A percentile compares a stretch with the other conserved stretches of the same genome.
phyloP scores from a whole-genome alignment of 2,329 filamentous ascomycete species.

The Aspergillus hiratsukae region DNA sequence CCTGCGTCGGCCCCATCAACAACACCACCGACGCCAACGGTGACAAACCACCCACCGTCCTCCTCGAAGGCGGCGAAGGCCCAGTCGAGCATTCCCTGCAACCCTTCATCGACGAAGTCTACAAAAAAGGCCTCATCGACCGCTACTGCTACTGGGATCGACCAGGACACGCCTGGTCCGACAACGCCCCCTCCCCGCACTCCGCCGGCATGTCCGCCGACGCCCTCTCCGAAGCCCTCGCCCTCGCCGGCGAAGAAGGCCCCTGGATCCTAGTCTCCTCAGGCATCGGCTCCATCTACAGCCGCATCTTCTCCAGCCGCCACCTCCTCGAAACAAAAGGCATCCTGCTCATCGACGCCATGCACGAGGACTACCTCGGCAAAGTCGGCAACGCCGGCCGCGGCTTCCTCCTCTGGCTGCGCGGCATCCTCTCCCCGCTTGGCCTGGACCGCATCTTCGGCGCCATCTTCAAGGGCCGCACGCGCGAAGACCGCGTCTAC shows the following conservation, averaged over 20 bases:
- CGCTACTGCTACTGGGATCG: constrained; percentile 96
- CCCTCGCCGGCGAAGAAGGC: constrained; percentile 72
- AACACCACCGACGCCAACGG: constrained; percentile 51
- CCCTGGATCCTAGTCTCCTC: constrained; percentile 87
- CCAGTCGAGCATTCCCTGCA: constrained; percentile 76
- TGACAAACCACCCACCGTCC: constrained; percentile 62
- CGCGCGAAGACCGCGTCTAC: constrained; percentile 77
- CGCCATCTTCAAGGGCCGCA: constrained; percentile 76
- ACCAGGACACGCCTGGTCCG: constrained; percentile 81
- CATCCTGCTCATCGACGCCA: constrained; percentile 77
- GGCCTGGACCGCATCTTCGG: constrained; percentile 76
- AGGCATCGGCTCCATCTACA: constrained; percentile 82
- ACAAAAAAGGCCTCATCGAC: constrained; percentile 74
- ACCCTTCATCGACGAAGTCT: constrained; percentile 69
- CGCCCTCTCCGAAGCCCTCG: constrained; percentile 79
- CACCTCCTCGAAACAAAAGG: constrained; percentile 71
- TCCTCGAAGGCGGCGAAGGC: constrained; percentile 78
- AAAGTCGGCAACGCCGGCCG: constrained; percentile 62
- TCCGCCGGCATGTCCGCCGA: constrained; percentile 92
- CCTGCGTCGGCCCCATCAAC: constrained; percentile 66
- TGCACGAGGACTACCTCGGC: constrained; percentile 79
- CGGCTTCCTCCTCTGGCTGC: constrained; percentile 82
- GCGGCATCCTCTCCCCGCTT: constrained; percentile 79
- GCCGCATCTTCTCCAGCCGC: constrained; percentile 82
- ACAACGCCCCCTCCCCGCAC: constrained; percentile 89